Evolutionary conservation across 2,329 filamentous ascomycete species (phyloP), one percentile per base, ranked within the genome.

Genomic region (Penicillium sp.): DNA sequence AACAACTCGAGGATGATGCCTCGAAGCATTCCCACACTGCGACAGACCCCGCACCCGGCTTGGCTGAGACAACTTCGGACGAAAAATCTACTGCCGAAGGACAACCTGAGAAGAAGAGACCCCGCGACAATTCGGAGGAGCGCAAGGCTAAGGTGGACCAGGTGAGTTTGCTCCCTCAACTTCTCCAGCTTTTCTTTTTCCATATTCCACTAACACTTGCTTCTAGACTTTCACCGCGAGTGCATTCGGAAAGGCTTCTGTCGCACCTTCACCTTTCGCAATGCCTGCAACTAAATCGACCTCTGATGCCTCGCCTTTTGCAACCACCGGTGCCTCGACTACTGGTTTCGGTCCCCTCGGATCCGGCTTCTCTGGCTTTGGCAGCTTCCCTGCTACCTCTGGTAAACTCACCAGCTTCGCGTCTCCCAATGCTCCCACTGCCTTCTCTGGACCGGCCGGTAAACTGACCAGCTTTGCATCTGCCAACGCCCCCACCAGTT

Each of bases 401-500:
- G 72, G 76, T 50, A 78, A 78, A 60, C 74, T 92, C 10, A 82
- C 82, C 2, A 88, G 83, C 64, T 96, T 96, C 74, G 90, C 87
- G 43, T 86, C 87, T 46, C 81, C 86, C 21, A 73, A 74, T 23
- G 84, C 82, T 48, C 65, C 76, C 51, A 68, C 74, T 13, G 21
- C 25, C n/a, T 50, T 50, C 38, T 68, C 71, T 25, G 70, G 69
- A 4, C 74, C 76, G 79, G 47, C 76, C 51, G 72, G 76, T 49
- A 78, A 78, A 60, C 73, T 92, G 13, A 82, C 82, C 2, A 88
- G 83, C 64, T 96, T 96, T 74, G 90, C 87, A 43, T 86, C 87
- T 47, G 81, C 86, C 23, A 73, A 74, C 21, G 84, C 82, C 48
- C 65, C 76, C 49, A 67, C 74, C 16, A 11, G 21, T 21, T 52